phyloP scores from a whole-genome alignment of 306 rosid genomes.

The Phaseolus lunatus region DNA sequence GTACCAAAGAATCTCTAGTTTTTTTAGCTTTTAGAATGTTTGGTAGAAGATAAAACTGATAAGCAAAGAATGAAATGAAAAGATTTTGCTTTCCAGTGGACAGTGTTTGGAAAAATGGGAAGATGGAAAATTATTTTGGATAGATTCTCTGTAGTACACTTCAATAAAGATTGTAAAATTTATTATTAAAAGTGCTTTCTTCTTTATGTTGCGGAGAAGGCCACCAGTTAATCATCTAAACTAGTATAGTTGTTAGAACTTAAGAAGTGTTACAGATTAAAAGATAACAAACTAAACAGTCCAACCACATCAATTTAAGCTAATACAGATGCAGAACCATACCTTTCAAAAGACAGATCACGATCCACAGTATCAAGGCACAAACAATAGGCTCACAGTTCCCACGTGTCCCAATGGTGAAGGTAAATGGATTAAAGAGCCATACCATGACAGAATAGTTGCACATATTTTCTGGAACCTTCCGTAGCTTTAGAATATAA shows the following conservation, averaged over 20 bases:
- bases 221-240: background rate
- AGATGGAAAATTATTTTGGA: background rate
- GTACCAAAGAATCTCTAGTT: background rate
- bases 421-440: conserved; percentile 93
- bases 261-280: conserved; percentile 11
- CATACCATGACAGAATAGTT: conserved; percentile 70
- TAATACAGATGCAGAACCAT: conserved; percentile 50
- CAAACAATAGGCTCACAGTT: conserved; percentile 97
- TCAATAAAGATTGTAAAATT: conserved; percentile 28
- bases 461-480: conserved; percentile 74
- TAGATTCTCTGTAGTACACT: background rate
- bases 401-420: conserved; percentile 93
- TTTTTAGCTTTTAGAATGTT: background rate
- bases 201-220: conserved; percentile 12
- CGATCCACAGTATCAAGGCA: conserved; percentile 81
- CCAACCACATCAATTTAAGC: background rate
- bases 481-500: conserved; percentile 74
- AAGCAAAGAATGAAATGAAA: conserved; percentile 2
- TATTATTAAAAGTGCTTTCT: background rate
- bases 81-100: background rate
- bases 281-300: conserved; percentile 13
- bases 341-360: conserved; percentile 92
- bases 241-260: background rate
- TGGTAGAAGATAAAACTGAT: conserved; percentile 18
- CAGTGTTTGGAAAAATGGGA: background rate